Conservation (phyloP, 1,284 basidiomycete species). For the Melampsora allii-populina region DNA sequence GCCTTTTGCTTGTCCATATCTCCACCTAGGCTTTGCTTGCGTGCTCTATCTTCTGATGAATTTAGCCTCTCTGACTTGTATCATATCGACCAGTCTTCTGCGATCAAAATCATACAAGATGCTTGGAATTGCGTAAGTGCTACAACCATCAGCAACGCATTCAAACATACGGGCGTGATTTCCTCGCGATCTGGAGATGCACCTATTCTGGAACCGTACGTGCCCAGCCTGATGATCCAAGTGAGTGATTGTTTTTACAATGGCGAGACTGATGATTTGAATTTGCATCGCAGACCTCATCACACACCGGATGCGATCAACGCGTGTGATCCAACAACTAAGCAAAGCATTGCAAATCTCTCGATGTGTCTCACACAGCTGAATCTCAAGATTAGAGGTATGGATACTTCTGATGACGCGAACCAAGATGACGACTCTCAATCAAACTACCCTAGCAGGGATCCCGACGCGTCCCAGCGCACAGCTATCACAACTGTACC, state of each 20-base stretch:
- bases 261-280: no score
- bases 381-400: constrained; percentile 23
- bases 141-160: constrained; percentile 1
- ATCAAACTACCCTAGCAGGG: not conserved
- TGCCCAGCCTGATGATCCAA: no score
- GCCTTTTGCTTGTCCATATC: not conserved
- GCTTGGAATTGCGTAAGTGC: constrained; percentile 32
- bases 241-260: no score
- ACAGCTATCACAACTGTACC: constrained; percentile 1
- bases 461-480: constrained; percentile 5
- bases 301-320: not conserved
- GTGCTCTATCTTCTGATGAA: constrained; percentile 35
- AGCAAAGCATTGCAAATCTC: constrained; percentile 21
- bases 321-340: constrained; percentile 10
- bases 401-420: constrained; percentile 23
- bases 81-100: constrained; percentile 32
- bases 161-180: constrained; percentile 21
- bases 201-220: no score
- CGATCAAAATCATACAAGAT: constrained; percentile 33
- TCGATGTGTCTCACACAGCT: constrained; percentile 36
- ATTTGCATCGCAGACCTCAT: not conserved
- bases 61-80: constrained; percentile 30
- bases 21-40: constrained; percentile 20
- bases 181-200: constrained; percentile 14
- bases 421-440: not conserved